These are phyloP conservation scores for Yamadazyma kanchanaburiensis DNA, from an alignment of 1,139 yeast species.

Conservation along the genomic window DNA sequence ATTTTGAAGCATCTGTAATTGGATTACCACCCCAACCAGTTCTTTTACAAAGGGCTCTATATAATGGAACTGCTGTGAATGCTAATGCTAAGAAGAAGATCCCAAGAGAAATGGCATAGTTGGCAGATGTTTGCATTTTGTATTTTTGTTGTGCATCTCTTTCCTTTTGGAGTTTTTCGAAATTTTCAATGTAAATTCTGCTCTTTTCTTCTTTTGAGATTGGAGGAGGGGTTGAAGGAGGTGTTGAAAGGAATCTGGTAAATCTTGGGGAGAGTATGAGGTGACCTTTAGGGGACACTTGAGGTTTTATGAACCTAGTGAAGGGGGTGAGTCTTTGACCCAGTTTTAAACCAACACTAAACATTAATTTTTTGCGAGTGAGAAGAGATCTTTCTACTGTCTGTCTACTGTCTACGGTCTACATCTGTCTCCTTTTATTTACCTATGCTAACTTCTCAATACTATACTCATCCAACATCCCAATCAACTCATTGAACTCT, in stretches of 20 bases:
- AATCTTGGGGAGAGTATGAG: no score
- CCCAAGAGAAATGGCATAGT: constrained; percentile 71
- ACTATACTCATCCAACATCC: constrained; percentile 30
- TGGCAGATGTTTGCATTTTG: constrained; percentile 53
- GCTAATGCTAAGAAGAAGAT: constrained; percentile 75
- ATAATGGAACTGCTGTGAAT: constrained; percentile 90
- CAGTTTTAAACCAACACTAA: no score
- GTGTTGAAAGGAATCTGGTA: no score
- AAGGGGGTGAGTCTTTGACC: no score
- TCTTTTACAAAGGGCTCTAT: constrained; percentile 87
- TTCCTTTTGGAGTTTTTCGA: constrained; percentile 15
- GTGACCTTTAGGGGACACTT: no score
- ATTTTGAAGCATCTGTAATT: constrained; percentile 73
- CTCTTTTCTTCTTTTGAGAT: constrained; percentile 13
- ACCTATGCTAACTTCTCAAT: constrained; percentile 24
- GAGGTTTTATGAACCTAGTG: no score
- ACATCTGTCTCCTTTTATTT: no score
- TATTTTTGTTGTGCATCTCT: constrained; percentile 29
- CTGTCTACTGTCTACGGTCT: no score
- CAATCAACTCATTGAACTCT: constrained; percentile 25
- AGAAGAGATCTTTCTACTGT: no score
- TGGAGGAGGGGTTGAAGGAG: no score
- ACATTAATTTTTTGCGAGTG: no score
- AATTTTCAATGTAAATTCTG: constrained; percentile 13
- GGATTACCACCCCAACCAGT: constrained; percentile 98